Evolutionary conservation across 2,329 filamentous ascomycete species (phyloP), one percentile per base, ranked within the genome.

Genomic region (Phaeosphaeria sp.): DNA sequence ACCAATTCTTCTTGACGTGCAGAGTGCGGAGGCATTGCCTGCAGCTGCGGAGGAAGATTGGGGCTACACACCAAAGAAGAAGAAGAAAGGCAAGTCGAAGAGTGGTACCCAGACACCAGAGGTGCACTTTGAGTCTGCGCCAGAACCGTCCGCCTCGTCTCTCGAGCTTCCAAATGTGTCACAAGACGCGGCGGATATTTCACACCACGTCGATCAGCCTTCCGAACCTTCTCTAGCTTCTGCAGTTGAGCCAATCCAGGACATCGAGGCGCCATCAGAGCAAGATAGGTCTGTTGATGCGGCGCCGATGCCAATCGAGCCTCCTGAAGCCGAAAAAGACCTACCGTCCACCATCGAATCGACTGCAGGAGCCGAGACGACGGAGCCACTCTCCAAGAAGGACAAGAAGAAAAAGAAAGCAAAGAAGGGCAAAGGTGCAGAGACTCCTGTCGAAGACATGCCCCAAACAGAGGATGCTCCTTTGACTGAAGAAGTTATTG

Each of bases 371-470:
- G 5, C 22, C 21, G 44, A 23, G 44, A 25, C 15, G 2, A 25
- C 17, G 9, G 44, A 46, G 41, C 36, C 21, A 13, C n/a, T 30
- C 17, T 56, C 58, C 20, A 64, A 62, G 52, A 63, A 65, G 15
- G 57, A 67, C n/a, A 59, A 56, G 46, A 65, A 65, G 46, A 66
- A 69, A 42, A 67, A 70, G 58, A 70, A 69, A 50, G 59, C 58
- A 9, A 70, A 66, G 56, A 70, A 68, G 56, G 43, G 52, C 15
- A 64, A 59, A 46, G 54, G 48, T 25, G 17, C 27, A 27, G 59
- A 64, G 46, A 43, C 56, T 10, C 62, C 59, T 2, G 36, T 58
- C 1, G 60, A 65, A 25, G 58, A 62, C 9, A 17, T 21, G 5
- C 10, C 33, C 18, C n/a, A 48, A 9, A 18, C 52, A 21, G 46